Percentiles rank a stretch among this genome's conserved stretches.
Evolutionary conservation across 805 yeast species (phyloP).

Genomic region (Ogataea angusta): DNA sequence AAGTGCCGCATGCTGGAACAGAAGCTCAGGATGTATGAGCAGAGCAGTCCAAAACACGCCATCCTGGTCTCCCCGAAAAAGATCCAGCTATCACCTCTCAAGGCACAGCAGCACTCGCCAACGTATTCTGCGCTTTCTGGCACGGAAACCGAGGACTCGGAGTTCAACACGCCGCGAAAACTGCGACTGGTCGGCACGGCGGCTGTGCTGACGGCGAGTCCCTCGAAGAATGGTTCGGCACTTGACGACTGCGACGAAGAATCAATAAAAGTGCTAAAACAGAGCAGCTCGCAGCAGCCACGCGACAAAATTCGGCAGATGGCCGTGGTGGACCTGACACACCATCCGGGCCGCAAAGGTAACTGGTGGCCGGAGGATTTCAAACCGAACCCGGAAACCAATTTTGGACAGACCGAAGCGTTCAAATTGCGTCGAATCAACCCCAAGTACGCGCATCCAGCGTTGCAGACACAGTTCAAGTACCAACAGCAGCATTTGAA

Average conservation of each 20-base stretch:
- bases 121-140: conserved; percentile 10
- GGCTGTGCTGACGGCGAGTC: no score
- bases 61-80: not conserved
- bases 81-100: not conserved
- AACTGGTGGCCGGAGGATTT: conserved; percentile 39
- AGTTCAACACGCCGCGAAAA: conserved; percentile 6
- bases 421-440: conserved; percentile 23
- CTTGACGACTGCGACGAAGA: conserved; percentile 5
- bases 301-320: conserved; percentile 11
- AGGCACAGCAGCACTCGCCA: conserved; percentile 2
- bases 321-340: conserved; percentile 23
- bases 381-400: conserved; percentile 28
- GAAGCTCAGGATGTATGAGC: not conserved
- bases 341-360: conserved; percentile 25
- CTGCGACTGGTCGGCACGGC: not conserved
- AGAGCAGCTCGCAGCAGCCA: conserved; percentile 12
- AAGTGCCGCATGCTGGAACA: not conserved
- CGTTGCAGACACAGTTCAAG: conserved; percentile 21
- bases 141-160: conserved; percentile 17
- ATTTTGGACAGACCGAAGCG: conserved; percentile 20
- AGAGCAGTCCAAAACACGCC: not conserved
- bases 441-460: conserved; percentile 21
- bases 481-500: conserved; percentile 21
- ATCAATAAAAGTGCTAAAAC: conserved; percentile 8
- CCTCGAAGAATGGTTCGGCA: no score